Evolutionary conservation across 2,329 filamentous ascomycete species (phyloP).

Genomic region (Orbilia ellipsospora): DNA sequence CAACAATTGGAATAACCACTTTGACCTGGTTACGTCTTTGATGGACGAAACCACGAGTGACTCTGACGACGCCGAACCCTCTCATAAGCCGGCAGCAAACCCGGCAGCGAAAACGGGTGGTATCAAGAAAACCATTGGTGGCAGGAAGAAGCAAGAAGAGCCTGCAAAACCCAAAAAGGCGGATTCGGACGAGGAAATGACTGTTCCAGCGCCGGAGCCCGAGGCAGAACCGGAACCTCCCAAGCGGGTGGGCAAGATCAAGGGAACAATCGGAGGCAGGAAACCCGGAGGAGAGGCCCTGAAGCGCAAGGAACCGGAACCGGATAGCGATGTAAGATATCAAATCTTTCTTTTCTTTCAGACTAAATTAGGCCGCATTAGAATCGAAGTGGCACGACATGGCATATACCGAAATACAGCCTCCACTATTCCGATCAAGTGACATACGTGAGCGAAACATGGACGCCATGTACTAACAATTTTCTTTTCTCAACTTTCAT

Average conservation of each 20-base stretch:
- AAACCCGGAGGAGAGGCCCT: conserved; percentile 29
- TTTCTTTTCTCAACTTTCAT: conserved; percentile 7
- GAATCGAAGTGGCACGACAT: conserved; percentile 5
- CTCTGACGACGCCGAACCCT: conserved; percentile 11
- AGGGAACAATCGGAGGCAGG: conserved; percentile 48
- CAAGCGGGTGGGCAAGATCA: conserved; percentile 49
- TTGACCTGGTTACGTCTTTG: conserved; percentile 19
- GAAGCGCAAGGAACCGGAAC: conserved; percentile 47
- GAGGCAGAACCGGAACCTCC: conserved; percentile 26
- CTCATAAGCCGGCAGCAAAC: conserved; percentile 7
- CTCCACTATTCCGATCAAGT: neutral
- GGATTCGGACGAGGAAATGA: conserved; percentile 13
- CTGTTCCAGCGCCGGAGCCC: neutral
- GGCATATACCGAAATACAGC: neutral
- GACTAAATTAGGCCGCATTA: conserved; percentile 17
- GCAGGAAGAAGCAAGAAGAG: conserved; percentile 24
- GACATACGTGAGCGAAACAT: conserved; percentile 1
- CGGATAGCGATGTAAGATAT: conserved; percentile 52
- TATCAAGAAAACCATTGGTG: conserved; percentile 50
- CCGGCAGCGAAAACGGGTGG: conserved; percentile 24
- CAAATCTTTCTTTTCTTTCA: conserved; percentile 19
- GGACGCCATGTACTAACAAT: conserved; percentile 22
- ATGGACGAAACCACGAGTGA: conserved; percentile 43
- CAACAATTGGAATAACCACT: conserved; percentile 31
- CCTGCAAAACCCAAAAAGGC: neutral